Evolutionary conservation across 305 asterid genomes (phyloP), one percentile per base, ranked within the genome.

Genomic region (Fraxinus paxiana): DNA sequence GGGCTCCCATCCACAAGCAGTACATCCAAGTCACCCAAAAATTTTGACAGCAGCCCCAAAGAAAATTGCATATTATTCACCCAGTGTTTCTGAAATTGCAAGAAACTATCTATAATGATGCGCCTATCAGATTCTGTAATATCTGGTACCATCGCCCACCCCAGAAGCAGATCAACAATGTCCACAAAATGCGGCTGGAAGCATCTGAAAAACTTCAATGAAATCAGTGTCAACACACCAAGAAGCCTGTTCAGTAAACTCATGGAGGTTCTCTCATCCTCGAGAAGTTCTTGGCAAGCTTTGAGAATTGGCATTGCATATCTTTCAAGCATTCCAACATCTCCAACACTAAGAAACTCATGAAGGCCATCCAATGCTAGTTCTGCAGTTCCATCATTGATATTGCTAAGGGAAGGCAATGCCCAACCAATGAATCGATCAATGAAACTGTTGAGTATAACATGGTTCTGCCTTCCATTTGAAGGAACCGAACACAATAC

Each of bases 21-120:
- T 82, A 84, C 89, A 75, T 96, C 98, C 98, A 96, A 92, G 86
- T 96, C 99, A 78, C 96, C 99, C 86, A 96, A 89, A 87, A 96
- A 94, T 84, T 96, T 96, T 38, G 97, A 93, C 83, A 96, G 89
- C 91, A 96, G 88, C 41, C 98, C 98, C 73, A 93, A 79, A 35
- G 98, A 94, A 87, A 96, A 96, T 78, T 94, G 98, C 98, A 94
- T 89, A 86, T 94, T 94, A 82, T 94, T 96, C 78, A 91, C 99
- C 99, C 99, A 96, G 80, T 94, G 92, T 84, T 96, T 96, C 95
- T 94, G 98, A 85, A 96, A 96, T 80, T 93, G 98, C 87, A 94
- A 84, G 91, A 96, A 96, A 86, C 98, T 92, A 84, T 96, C 98
- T 97, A 96, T 93, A 79, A 96, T 94, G 70, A 92, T 92, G 82